Evolutionary conservation across 2,329 filamentous ascomycete species (phyloP), one percentile per base, ranked within the genome.

Genomic region (Didymella lethalis): DNA sequence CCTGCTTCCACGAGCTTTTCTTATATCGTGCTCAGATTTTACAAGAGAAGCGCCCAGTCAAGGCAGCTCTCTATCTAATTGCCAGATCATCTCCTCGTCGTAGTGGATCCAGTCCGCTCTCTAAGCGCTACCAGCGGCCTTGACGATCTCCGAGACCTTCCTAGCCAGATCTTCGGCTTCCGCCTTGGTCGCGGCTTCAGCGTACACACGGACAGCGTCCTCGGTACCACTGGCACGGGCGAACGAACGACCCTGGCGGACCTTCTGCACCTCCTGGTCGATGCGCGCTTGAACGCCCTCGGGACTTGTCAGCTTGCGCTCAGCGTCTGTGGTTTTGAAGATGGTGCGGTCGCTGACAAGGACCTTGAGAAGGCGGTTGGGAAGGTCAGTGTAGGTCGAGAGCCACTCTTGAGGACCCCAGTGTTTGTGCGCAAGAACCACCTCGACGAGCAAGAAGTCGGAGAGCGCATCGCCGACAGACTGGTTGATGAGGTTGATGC

Each of bases 381-480:
- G 95, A 14, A 98, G 88, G 77, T 99, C 95, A 25, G 87, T 90
- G 81, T 99, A 99, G 5, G 93, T 97, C 64, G 87, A 86, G 62
- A 93, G 88, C 95, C 95, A 99, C 76, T 98, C 92, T 75, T 89
- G 89, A 45, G 93, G 88, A 26, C 86, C 88, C 93, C 93, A 99
- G 66, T 84, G 85, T 82, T 97, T 98, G 85, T 98, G 93, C 7
- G 95, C 93, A 40, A 99, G 88, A 66, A 98, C 95, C 32, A 94
- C 91, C 79, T 99, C 95, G 38, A 98, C 93, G 72, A 99, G 88
- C 45, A 99, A 86, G 85, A 97, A 91, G 79, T 99, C 95, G 0
- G 93, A 97, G 57, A 99, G 86, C 46, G 95, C 95, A 75, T 99
- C 95, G 52, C 95, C 95, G 46, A 98, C 94, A 0, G 95, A 95